phyloP scores from a whole-genome alignment of 2,329 filamentous ascomycete species.

The Neopestalotiopsis rosae region DNA sequence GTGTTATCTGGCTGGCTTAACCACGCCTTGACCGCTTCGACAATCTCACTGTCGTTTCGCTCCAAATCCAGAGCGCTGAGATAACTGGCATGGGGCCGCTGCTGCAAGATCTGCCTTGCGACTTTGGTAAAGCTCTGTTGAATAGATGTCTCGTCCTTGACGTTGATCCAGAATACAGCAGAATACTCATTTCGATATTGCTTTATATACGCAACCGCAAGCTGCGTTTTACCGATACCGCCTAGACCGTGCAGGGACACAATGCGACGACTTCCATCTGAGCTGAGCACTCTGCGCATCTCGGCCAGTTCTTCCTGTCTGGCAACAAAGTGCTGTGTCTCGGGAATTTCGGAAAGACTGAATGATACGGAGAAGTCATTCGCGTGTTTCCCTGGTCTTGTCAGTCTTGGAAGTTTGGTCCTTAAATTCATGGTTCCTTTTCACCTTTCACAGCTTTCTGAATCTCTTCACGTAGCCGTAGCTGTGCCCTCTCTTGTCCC shows the following conservation, averaged over 20 bases:
- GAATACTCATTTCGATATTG: not conserved
- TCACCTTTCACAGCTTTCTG: slow-evolving; percentile 12
- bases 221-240: too few relatives aligned
- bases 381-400: slow-evolving; percentile 22
- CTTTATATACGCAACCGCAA: not conserved
- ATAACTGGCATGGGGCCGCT: slow-evolving; percentile 20
- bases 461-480: slow-evolving; percentile 23
- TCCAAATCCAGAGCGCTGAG: slow-evolving; percentile 15
- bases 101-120: slow-evolving; percentile 22
- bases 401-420: not conserved
- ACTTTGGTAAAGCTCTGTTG: slow-evolving; percentile 21
- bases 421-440: too few relatives aligned
- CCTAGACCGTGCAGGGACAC: not conserved
- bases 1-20: slow-evolving; percentile 40
- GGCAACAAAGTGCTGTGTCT: slow-evolving; percentile 36
- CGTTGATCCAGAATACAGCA: slow-evolving; percentile 24
- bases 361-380: slow-evolving; percentile 32
- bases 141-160: slow-evolving; percentile 20
- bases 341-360: slow-evolving; percentile 31
- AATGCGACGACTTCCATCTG: slow-evolving; percentile 29
- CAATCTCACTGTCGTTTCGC: slow-evolving; percentile 28
- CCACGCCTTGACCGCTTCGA: slow-evolving; percentile 42
- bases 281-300: slow-evolving; percentile 33
- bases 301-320: slow-evolving; percentile 34
- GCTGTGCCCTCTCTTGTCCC: slow-evolving; percentile 21